These are phyloP conservation scores for Crithidia mellificae DNA, from an alignment of 208 protist species.

Conservation along the genomic window DNA sequence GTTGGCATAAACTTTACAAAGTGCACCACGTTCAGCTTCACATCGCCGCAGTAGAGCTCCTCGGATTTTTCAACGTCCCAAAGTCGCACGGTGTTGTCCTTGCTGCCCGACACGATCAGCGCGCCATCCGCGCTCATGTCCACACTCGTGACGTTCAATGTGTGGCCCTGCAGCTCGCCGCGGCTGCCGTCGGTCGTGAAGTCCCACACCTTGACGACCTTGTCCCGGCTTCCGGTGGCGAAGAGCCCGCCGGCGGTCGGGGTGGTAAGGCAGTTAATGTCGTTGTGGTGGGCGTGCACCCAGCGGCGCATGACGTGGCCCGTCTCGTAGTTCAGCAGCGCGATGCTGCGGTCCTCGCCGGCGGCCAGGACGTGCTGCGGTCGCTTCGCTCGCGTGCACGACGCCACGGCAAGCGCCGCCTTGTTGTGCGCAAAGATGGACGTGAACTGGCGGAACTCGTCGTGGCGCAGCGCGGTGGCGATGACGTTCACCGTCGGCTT, in stretches of 20 bases:
- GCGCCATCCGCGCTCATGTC: slow-evolving; percentile 36
- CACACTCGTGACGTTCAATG: slow-evolving; percentile 57
- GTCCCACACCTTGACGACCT: slow-evolving; percentile 66
- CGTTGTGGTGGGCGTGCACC: slow-evolving; percentile 51
- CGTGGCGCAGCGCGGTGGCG: slow-evolving; percentile 31
- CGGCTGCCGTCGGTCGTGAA: slow-evolving; percentile 42
- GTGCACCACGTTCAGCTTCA: slow-evolving; percentile 78
- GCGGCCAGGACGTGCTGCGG: slow-evolving; percentile 53
- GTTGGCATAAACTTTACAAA: slow-evolving; percentile 63
- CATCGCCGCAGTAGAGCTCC: slow-evolving; percentile 66
- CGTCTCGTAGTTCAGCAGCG: slow-evolving; percentile 66
- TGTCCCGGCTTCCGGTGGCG: slow-evolving; percentile 61
- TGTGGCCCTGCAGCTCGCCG: slow-evolving; percentile 55
- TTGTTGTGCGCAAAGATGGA: slow-evolving; percentile 37
- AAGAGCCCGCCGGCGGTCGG: slow-evolving; percentile 52
- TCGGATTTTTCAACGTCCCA: slow-evolving; percentile 59
- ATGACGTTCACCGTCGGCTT: slow-evolving; percentile 48
- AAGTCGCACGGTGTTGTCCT: slow-evolving; percentile 77
- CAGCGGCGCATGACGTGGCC: slow-evolving; percentile 60
- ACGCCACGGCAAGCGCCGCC: slow-evolving; percentile 52
- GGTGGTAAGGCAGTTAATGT: slow-evolving; percentile 65
- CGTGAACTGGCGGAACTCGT: slow-evolving; percentile 58
- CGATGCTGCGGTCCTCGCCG: slow-evolving; percentile 62
- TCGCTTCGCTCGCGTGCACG: slow-evolving; percentile 49
- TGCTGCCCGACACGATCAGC: slow-evolving; percentile 68